These are phyloP conservation scores for Elaeagnus macrophylla DNA, from an alignment of 306 rosid species.

Conservation along the genomic window DNA sequence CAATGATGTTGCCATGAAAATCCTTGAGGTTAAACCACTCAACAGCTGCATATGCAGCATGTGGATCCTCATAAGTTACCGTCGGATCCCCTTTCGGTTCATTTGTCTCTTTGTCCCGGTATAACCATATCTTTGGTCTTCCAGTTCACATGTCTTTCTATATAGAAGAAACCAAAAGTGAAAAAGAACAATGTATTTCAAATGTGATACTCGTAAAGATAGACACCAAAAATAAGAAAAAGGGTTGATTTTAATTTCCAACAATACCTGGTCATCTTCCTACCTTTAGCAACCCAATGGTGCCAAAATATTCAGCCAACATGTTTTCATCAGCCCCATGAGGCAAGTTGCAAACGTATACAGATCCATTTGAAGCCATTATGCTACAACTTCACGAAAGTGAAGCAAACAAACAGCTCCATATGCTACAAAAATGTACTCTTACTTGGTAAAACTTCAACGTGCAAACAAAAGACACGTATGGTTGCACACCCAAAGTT, in stretches of 20 bases:
- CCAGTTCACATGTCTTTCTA: constrained; percentile 98
- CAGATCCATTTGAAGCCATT: constrained; percentile 84
- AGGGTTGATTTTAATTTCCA: constrained; percentile 1
- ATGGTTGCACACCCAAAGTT: no score
- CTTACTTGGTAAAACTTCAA: neutral
- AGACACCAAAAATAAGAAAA: neutral
- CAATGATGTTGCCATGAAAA: constrained; percentile 81
- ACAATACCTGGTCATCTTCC: constrained; percentile 22
- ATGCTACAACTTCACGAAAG: constrained; percentile 56
- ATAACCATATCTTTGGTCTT: constrained; percentile 80
- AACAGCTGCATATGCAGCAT: constrained; percentile 90
- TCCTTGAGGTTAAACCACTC: constrained; percentile 96
- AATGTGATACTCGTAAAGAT: neutral
- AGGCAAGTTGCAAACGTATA: constrained; percentile 92
- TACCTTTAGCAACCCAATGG: constrained; percentile 89
- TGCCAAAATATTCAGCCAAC: constrained; percentile 90
- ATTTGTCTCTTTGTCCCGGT: constrained; percentile 76
- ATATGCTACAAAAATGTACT: constrained; percentile 26
- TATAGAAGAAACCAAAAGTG: constrained; percentile 10
- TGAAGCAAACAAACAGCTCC: constrained; percentile 22
- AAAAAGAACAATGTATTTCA: constrained; percentile 5
- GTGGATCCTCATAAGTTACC: constrained; percentile 94
- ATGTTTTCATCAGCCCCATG: constrained; percentile 70
- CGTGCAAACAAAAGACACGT: neutral
- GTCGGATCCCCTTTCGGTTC: constrained; percentile 99